Evolutionary conservation across 2,329 filamentous ascomycete genomes (phyloP), one percentile per base, ranked within the genome.

Genomic region (Fusarium denticulatum): DNA sequence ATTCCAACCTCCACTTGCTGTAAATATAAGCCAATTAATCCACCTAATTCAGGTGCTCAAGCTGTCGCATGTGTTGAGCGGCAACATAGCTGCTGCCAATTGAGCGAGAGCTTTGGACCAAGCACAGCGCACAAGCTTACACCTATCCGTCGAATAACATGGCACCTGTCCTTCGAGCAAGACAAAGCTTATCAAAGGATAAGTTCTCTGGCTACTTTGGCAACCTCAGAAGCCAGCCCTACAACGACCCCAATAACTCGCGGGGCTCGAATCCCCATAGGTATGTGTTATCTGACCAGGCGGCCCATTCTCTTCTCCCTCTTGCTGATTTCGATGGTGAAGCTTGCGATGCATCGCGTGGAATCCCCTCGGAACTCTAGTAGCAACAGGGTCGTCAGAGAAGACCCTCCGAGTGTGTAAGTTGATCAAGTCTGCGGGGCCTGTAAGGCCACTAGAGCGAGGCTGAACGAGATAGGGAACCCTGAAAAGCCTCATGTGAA

Each of bases 331-430:
- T 46, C 39, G 36, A 47, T 32, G 37, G 50, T 34, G 60, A 73
- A 94, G 92, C 72, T 87, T 97, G 64, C 91, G 93, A 45, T 92
- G 93, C 4, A 91, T 98, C 74, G 92, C 93, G 43, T 98, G 96
- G 96, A 97, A 96, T 74, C 94, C 95, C 0, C 86, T 94, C 0
- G 95, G 96, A 39, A 93, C 90, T 14, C 86, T 96, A 67, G 91
- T 98, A 69, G 96, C 96, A 2, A 97, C 95, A 1, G 95, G 94
- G 7, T 89, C 92, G 11, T 85, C 87, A 30, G 91, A 94, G 78
- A 90, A 88, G 75, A 93, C 89, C 14, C 82, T 96, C 60, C 90
- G 93, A 77, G 91, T 95, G 53, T 96, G 93, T 90, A 79, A 79
- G 88, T 71, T 50, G n/a, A 34, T 26, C 37, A 22, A 57, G 13